phyloP scores from a whole-genome alignment of 202 grass and related monocot species.

The Panicum virgatum region DNA sequence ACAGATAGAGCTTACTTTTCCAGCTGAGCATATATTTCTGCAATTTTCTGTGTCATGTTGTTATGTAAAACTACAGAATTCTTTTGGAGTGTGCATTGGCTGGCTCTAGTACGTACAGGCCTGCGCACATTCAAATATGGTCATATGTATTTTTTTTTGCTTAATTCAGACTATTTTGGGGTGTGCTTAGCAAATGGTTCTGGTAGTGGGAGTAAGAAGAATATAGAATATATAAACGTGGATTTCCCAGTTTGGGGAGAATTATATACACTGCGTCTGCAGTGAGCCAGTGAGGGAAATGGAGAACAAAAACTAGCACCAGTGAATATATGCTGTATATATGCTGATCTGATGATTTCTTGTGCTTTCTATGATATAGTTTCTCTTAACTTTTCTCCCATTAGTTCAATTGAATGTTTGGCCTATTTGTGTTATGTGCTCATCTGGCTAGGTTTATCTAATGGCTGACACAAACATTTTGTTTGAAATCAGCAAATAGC shows the following conservation, averaged over 20 bases:
- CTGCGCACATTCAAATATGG: too few species aligned
- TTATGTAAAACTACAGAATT: too few species aligned
- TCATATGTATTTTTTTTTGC: too few species aligned
- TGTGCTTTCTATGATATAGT: slow-evolving; percentile 19
- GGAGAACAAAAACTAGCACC: neutral
- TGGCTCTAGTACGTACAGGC: too few species aligned
- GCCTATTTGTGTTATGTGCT: neutral
- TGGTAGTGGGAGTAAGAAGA: too few species aligned
- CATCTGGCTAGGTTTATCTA: neutral
- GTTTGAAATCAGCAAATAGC: neutral
- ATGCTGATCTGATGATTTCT: slow-evolving; percentile 39
- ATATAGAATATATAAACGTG: too few species aligned
- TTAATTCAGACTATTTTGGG: too few species aligned
- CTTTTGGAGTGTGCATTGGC: too few species aligned
- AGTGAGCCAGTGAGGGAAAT: neutral
- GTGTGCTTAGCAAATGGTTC: too few species aligned
- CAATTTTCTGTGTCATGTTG: slow-evolving; percentile 77
- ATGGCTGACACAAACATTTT: neutral
- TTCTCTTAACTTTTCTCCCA: neutral
- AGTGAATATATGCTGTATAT: slow-evolving; percentile 56
- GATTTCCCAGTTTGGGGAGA: too few species aligned
- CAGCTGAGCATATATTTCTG: slow-evolving; percentile 78
- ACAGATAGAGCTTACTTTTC: slow-evolving; percentile 60
- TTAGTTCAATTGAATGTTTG: neutral
- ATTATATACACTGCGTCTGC: too few species aligned